Conservation (phyloP, 2,329 filamentous ascomycete genomes). For the Clonostachys sp. region DNA sequence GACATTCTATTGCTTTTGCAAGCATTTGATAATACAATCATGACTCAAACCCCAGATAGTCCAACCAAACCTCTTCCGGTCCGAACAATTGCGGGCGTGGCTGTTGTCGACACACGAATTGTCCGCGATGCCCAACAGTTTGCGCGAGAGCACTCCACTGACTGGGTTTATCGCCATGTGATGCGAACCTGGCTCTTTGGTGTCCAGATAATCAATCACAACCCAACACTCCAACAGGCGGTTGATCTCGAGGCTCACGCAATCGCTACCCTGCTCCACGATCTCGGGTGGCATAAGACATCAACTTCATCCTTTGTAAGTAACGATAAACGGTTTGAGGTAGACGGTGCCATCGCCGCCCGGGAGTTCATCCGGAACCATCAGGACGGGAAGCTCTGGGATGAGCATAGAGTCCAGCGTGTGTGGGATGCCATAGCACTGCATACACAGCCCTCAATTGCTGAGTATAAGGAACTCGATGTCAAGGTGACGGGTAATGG, state of each 20-base stretch:
- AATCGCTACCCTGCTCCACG: constrained; percentile 32
- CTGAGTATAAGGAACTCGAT: constrained; percentile 33
- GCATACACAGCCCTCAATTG: constrained; percentile 30
- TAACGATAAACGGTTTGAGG: constrained; percentile 40
- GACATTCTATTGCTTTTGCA: too few species aligned
- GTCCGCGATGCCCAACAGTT: constrained; percentile 24
- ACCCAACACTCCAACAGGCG: constrained; percentile 9
- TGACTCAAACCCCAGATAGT: too few species aligned
- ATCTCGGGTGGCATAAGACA: constrained; percentile 31
- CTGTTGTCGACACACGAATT: constrained; percentile 25
- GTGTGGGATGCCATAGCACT: constrained; percentile 18
- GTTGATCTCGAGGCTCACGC: constrained; percentile 30
- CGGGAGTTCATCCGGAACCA: constrained; percentile 25
- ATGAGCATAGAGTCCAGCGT: constrained; percentile 33
- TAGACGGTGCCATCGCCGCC: constrained; percentile 41
- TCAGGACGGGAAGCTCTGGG: constrained; percentile 21
- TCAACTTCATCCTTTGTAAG: constrained; percentile 24
- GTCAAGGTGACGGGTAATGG: constrained; percentile 13
- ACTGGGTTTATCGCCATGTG: constrained; percentile 28
- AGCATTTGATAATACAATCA: too few species aligned
- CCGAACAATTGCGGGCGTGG: constrained; percentile 18
- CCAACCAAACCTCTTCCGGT: background rate
- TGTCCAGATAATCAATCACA: constrained; percentile 8
- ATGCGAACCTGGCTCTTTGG: constrained; percentile 19
- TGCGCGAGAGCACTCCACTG: constrained; percentile 17